Conservation (phyloP, 495 filamentous ascomycete genomes). For the Penicillium maclennaniae region DNA sequence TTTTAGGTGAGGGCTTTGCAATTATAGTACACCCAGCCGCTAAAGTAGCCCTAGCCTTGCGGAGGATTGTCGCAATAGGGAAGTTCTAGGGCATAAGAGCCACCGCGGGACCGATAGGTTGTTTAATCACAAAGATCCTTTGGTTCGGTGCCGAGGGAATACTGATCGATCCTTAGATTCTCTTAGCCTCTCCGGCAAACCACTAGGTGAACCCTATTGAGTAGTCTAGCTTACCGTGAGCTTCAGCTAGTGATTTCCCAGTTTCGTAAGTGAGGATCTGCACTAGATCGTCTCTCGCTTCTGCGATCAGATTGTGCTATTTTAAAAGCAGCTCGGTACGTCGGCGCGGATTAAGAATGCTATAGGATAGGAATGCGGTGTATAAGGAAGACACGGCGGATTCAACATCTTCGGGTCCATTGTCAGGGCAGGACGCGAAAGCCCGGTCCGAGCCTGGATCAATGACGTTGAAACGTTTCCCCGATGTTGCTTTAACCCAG, state of each 20-base stretch:
- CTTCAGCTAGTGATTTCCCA: conserved; percentile 57
- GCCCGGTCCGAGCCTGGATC: no score
- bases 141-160: conserved; percentile 52
- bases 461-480: conserved; percentile 62
- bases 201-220: conserved; percentile 68
- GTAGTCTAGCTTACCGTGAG: conserved; percentile 55
- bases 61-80: conserved; percentile 54
- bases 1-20: neutral
- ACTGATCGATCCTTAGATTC: conserved; percentile 64
- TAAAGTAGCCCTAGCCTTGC: conserved; percentile 35
- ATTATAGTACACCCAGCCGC: conserved; percentile 31
- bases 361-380: no score
- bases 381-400: conserved; percentile 46
- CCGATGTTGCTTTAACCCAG: conserved; percentile 60
- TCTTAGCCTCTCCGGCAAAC: conserved; percentile 67
- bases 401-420: conserved; percentile 57
- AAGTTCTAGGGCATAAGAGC: conserved; percentile 66
- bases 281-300: conserved; percentile 53
- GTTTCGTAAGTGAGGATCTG: conserved; percentile 59
- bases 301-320: conserved; percentile 52
- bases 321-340: no score
- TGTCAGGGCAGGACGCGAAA: no score
- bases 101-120: conserved; percentile 62
- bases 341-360: conserved; percentile 50
- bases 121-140: conserved; percentile 66